These are phyloP conservation scores for Cladophialophora yegresii DNA, from an alignment of 2,329 filamentous ascomycete species.

Conservation along the genomic window DNA sequence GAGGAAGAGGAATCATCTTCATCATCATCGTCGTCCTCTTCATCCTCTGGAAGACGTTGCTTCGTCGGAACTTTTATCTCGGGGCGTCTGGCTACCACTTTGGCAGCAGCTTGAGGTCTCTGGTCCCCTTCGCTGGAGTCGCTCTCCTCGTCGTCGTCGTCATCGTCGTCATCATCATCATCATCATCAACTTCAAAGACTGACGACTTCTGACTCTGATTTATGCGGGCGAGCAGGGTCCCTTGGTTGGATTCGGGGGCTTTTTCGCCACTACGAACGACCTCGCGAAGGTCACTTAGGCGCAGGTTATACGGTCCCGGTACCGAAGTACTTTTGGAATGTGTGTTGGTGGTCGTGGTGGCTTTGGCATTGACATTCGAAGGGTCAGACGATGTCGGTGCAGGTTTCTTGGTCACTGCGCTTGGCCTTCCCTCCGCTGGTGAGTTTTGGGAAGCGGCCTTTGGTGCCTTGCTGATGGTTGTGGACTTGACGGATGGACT, in stretches of 20 bases:
- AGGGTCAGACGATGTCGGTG: neutral
- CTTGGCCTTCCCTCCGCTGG: neutral
- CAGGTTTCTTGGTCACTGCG: constrained; percentile 7
- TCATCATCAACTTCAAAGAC: constrained; percentile 18
- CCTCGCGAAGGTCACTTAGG: constrained; percentile 16
- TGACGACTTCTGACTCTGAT: constrained; percentile 6
- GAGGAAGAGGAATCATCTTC: neutral
- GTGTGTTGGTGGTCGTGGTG: constrained; percentile 5
- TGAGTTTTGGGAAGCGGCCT: neutral
- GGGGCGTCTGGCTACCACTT: neutral
- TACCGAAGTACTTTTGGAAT: constrained; percentile 3
- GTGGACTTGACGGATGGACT: constrained; percentile 17
- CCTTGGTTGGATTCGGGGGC: neutral
- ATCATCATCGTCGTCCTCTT: neutral
- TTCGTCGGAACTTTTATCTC: neutral
- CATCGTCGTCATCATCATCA: constrained; percentile 18
- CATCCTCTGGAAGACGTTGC: neutral
- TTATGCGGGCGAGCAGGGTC: constrained; percentile 6
- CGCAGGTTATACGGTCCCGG: constrained; percentile 10
- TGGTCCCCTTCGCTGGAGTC: constrained; percentile 16
- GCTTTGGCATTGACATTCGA: constrained; percentile 4
- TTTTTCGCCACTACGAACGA: constrained; percentile 12
- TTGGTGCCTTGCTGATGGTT: constrained; percentile 5
- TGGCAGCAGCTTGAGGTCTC: constrained; percentile 1
- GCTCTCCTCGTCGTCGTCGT: constrained; percentile 16